Percentiles rank a stretch among this genome's conserved stretches.
These are phyloP conservation scores for Roridomyces roridus DNA, from an alignment of 768 basidiomycete species.

Conservation along the genomic window DNA sequence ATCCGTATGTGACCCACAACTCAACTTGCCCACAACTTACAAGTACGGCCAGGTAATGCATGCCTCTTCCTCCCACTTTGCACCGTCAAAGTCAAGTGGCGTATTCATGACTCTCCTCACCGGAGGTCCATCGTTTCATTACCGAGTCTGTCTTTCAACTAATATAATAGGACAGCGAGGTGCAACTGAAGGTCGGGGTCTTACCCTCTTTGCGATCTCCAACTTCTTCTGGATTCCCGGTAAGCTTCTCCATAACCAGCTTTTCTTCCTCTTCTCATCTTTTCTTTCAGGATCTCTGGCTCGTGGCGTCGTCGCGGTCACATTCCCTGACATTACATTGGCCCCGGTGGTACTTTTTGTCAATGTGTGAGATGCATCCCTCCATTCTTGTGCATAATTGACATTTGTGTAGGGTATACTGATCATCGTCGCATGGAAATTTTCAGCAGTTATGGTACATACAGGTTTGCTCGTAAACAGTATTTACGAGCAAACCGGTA, in stretches of 20 bases:
- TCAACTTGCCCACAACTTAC: no score
- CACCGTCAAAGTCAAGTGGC: not conserved
- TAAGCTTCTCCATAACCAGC: not conserved
- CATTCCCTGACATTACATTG: no score
- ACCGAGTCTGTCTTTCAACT: not conserved
- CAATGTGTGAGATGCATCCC: no score
- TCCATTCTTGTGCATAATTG: no score
- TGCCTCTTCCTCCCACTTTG: not conserved
- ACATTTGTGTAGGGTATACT: no score
- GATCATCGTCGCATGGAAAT: no score
- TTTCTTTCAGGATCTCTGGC: conserved; percentile 8
- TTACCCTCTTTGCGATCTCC: conserved; percentile 5
- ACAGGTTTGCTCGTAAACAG: no score
- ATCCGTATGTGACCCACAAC: no score
- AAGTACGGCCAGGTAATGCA: no score
- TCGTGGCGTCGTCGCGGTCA: not conserved
- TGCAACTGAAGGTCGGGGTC: not conserved
- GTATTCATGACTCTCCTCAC: not conserved
- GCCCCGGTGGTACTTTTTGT: no score
- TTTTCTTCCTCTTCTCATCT: not conserved
- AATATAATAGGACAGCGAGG: not conserved
- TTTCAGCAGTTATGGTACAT: no score
- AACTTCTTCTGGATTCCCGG: conserved; percentile 13
- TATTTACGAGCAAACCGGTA: no score
- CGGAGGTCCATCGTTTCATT: not conserved